phyloP scores from a whole-genome alignment of 1,139 yeast species.

The Scheffersomyces titani region DNA sequence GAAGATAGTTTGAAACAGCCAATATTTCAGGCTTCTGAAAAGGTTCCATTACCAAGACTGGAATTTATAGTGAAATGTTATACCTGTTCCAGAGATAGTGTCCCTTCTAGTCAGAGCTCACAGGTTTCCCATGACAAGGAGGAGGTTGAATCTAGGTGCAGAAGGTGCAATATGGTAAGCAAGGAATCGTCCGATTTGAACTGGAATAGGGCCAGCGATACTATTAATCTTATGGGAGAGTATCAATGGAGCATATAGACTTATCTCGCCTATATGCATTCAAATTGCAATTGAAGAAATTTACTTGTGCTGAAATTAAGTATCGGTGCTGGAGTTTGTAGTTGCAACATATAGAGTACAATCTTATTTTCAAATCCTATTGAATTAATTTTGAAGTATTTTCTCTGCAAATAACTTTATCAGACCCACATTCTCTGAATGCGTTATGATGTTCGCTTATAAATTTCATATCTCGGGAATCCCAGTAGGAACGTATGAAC shows the following conservation, averaged over 20 bases:
- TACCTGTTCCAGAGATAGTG: neutral
- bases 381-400: neutral
- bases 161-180: neutral
- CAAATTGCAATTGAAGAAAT: no score
- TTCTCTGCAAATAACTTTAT: neutral
- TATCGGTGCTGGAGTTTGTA: neutral
- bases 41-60: neutral
- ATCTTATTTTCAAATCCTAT: neutral
- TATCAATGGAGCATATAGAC: constrained; percentile 29
- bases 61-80: neutral
- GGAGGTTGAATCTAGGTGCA: neutral
- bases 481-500: neutral
- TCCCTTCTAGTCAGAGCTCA: neutral
- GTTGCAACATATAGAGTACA: neutral
- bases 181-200: neutral
- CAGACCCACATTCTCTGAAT: neutral
- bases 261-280: neutral
- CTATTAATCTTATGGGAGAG: constrained; percentile 34
- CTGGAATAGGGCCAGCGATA: constrained; percentile 12
- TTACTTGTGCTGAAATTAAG: neutral
- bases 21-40: neutral
- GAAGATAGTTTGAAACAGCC: neutral
- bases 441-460: neutral
- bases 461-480: neutral
- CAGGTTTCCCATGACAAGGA: neutral